A percentile compares a stretch with the other conserved stretches of the same genome.
phyloP scores from a whole-genome alignment of 352 stramenopile genomes.

The Pythium utonaiense region DNA sequence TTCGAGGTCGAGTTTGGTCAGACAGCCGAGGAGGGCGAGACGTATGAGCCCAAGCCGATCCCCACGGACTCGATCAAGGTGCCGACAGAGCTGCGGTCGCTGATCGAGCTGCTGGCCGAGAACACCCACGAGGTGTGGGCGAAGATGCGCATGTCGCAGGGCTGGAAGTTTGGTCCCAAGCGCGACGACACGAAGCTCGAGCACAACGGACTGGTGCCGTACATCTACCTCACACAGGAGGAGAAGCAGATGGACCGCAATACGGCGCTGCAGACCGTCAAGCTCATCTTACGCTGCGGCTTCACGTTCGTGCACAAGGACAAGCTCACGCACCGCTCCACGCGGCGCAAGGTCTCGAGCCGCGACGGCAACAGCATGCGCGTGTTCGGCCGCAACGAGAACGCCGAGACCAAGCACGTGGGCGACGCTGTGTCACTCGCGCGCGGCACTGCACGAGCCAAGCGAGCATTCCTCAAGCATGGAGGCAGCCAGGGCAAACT shows the following conservation, averaged over 20 bases:
- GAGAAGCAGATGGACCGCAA: slow-evolving; percentile 86
- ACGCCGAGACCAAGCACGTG: slow-evolving; percentile 47
- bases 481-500: slow-evolving; percentile 8
- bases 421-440: slow-evolving; percentile 49
- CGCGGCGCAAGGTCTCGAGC: slow-evolving; percentile 36
- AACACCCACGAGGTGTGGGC: slow-evolving; percentile 85
- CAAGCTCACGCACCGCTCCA: slow-evolving; percentile 30
- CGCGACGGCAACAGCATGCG: slow-evolving; percentile 29
- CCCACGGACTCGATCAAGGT: slow-evolving; percentile 62
- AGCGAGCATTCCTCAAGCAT: slow-evolving; percentile 50
- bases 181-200: slow-evolving; percentile 54
- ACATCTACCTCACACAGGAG: slow-evolving; percentile 73
- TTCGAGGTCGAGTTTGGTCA: slow-evolving; percentile 41
- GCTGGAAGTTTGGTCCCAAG: slow-evolving; percentile 69
- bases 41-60: slow-evolving; percentile 63
- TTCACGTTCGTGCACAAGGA: slow-evolving; percentile 69
- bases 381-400: slow-evolving; percentile 64
- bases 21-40: slow-evolving; percentile 41
- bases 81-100: slow-evolving; percentile 47
- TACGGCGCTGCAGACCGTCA: slow-evolving; percentile 79
- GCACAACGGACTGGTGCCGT: slow-evolving; percentile 74
- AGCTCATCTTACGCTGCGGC: slow-evolving; percentile 69
- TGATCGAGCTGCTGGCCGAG: slow-evolving; percentile 73
- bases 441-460: slow-evolving; percentile 42
- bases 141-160: slow-evolving; percentile 75